A percentile compares a stretch with the other conserved stretches of the same genome.
Evolutionary conservation across 1,139 yeast genomes (phyloP).

Genomic region (Magnusiomyces tetraspermus): DNA sequence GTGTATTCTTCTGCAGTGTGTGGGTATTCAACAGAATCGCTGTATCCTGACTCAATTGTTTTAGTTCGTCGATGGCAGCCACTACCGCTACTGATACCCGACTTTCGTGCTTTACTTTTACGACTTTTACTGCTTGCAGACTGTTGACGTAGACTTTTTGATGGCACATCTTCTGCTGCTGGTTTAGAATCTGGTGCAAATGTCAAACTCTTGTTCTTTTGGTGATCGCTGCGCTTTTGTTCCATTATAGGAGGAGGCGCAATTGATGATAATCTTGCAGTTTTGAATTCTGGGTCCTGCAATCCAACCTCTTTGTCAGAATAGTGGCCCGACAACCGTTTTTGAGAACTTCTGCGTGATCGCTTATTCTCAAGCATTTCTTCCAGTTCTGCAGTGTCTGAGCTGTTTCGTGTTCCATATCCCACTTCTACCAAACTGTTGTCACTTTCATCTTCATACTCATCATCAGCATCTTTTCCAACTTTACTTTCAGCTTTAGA

Average conservation of each 20-base stretch:
- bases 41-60: not conserved
- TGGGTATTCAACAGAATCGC: not conserved
- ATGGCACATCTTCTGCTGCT: not conserved
- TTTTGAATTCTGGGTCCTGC: not conserved
- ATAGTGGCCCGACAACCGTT: not conserved
- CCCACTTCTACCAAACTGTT: not conserved
- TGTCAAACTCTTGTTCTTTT: not conserved
- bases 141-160: not conserved
- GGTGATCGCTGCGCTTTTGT: not conserved
- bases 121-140: not conserved
- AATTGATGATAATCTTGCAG: too few species aligned
- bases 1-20: not conserved
- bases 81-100: not conserved
- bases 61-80: not conserved
- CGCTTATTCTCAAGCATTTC: not conserved
- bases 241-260: not conserved
- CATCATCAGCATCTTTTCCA: too few species aligned
- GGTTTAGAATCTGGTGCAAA: not conserved
- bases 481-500: too few species aligned
- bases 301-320: not conserved
- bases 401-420: not conserved
- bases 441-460: not conserved
- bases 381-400: not conserved
- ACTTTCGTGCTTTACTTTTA: not conserved
- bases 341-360: not conserved